Conservation (phyloP, 148 eudicot species). For the Vaccinium myrtillus region DNA sequence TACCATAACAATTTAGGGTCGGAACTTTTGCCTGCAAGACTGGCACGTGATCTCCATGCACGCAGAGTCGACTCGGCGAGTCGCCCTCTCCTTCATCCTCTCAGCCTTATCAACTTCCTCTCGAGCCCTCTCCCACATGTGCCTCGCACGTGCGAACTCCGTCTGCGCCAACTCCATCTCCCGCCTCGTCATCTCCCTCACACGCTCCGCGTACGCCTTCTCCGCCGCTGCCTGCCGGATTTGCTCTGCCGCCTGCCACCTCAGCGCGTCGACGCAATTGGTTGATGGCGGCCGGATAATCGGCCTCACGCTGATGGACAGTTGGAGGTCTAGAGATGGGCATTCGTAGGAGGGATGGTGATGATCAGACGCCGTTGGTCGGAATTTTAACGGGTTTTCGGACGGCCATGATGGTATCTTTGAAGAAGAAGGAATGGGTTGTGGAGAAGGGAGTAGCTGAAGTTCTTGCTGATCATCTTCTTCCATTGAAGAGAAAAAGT, state of each 20-base stretch:
- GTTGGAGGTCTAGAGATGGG: conserved; percentile 68
- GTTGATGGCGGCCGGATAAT: conserved; percentile 8
- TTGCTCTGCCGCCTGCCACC: conserved; percentile 86
- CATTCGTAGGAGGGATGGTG: conserved; percentile 3
- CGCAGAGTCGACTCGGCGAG: conserved; percentile 24
- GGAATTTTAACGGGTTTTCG: conserved; percentile 14
- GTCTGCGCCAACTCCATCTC: conserved; percentile 88
- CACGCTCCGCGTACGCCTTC: conserved; percentile 84
- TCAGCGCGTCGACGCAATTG: conserved; percentile 42
- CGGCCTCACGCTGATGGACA: conserved; percentile 61
- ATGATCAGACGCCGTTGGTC: conserved; percentile 10
- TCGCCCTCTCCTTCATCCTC: conserved; percentile 54
- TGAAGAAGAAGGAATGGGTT: conserved; percentile 22
- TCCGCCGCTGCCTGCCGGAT: conserved; percentile 70
- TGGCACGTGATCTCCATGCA: conserved; percentile 89
- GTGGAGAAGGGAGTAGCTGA: conserved; percentile 67
- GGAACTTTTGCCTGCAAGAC: conserved; percentile 80
- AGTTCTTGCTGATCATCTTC: conserved; percentile 60
- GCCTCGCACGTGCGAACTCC: conserved; percentile 76
- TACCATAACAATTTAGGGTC: conserved; percentile 18
- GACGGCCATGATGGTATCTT: conserved; percentile 29
- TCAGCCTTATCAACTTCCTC: conserved; percentile 69
- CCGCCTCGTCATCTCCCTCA: conserved; percentile 68
- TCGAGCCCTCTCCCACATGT: conserved; percentile 76
- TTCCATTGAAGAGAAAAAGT: conserved; percentile 52